Evolutionary conservation across 129 eudicot genomes (phyloP).

Genomic region (Cynara cardunculus): DNA sequence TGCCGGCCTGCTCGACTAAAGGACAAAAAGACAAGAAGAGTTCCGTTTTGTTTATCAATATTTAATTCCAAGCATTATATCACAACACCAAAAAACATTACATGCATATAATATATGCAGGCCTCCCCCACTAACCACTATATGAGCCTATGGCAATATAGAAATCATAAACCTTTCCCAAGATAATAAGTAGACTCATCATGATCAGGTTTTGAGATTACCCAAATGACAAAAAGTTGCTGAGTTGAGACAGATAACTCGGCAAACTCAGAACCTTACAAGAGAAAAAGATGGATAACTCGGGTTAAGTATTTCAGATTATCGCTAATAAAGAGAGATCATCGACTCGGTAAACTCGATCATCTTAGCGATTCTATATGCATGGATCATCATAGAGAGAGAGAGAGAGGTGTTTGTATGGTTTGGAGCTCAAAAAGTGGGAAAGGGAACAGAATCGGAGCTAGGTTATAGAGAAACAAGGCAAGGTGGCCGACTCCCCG

Average conservation of each 20-base stretch:
- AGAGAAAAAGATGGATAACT: not conserved
- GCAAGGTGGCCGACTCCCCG: constrained; percentile 35
- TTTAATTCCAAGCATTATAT: not conserved
- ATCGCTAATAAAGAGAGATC: constrained; percentile 1
- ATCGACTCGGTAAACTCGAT: not conserved
- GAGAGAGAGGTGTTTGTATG: not conserved
- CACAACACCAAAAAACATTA: constrained; percentile 10
- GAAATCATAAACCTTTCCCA: constrained; percentile 11
- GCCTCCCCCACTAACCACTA: constrained; percentile 12
- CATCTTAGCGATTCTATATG: not conserved
- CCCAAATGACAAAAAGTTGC: constrained; percentile 8
- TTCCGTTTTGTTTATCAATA: constrained; percentile 8
- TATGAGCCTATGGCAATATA: constrained; percentile 12
- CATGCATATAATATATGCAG: constrained; percentile 32
- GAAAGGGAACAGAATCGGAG: constrained; percentile 25
- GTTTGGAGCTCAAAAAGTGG: constrained; percentile 32
- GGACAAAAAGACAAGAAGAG: constrained; percentile 37
- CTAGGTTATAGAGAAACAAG: constrained; percentile 25
- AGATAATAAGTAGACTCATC: not conserved
- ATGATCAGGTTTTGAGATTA: constrained; percentile 11
- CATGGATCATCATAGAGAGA: not conserved
- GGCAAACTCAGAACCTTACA: not conserved
- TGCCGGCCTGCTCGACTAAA: constrained; percentile 32
- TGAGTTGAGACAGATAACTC: not conserved
- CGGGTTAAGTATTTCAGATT: not conserved